Base-by-base conservation (phyloP, 306 rosid species). In the Acacia acuminata region DNA sequence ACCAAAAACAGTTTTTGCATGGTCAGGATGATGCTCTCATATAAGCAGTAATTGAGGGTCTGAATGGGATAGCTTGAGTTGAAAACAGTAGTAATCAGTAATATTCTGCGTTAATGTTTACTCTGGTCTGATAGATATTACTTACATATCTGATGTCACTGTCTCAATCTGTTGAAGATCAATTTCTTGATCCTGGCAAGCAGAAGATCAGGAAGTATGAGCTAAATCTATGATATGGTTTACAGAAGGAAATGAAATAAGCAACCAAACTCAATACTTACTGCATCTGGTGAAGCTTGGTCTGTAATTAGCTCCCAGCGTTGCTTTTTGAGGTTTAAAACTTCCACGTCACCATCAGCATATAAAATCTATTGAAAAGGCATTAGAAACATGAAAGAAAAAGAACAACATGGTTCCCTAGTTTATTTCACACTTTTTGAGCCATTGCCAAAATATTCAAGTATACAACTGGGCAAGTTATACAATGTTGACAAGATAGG, bases 301-400 rank as follows among this genome's bases (percentile, higher is more conserved):
- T 40, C 85, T n/a, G 51, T 75, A 55, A 88, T 60, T 78, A 78
- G 64, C 74, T 84, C 81, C 90, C 94, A 92, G 14, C 84, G 85
- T 82, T 94, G 85, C 84, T 60, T 88, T 82, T 81, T 79, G 44
- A 94, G 91, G 88, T 90, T 86, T 76, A 94, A 73, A 13, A 51
- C 65, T 87, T 94, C 97, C 45, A 63, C 80, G 38, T 90, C 92
- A 1, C 94, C 97, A 44, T 92, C 98, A 44, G 10, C 77, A 53
- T 94, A 94, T 65, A 73, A 55, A 81, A 92, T 85, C 98, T 92
- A 55, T 78, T 56, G 16, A 79, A 81, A 56, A 71, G 30, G 38
- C 68, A 77, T 72, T 24, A 15, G 55, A 79, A 82, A 73, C 63
- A 69, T 40, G 15, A 45, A 71, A 72, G 42, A 14, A 22, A 47